phyloP scores from a whole-genome alignment of 345 rosid genomes.

The Garcia nutans region DNA sequence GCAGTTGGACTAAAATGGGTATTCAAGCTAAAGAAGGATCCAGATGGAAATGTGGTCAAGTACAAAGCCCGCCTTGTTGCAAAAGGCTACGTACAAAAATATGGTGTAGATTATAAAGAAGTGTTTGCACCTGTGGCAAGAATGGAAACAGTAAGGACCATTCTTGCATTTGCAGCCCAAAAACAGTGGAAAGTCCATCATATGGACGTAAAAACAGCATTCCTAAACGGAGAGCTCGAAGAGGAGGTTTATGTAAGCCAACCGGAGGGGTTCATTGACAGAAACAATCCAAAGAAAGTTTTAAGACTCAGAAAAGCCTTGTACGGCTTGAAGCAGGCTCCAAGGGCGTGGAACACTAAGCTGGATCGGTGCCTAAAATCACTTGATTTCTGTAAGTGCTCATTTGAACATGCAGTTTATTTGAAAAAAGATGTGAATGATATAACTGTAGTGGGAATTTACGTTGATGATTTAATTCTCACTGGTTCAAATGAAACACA shows the following conservation, averaged over 20 bases:
- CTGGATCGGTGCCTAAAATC: neutral
- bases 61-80: no score
- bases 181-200: neutral
- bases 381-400: neutral
- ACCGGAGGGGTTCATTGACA: neutral
- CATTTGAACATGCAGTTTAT: constrained; percentile 3
- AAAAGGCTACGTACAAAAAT: no score
- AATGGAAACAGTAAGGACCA: neutral
- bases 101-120: no score
- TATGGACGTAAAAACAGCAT: constrained; percentile 10
- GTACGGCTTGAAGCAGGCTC: constrained; percentile 11
- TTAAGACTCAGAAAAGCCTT: neutral
- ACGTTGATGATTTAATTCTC: constrained; percentile 10
- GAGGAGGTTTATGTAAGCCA: neutral
- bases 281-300: neutral
- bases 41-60: neutral
- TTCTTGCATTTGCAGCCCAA: constrained; percentile 4
- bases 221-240: constrained; percentile 3
- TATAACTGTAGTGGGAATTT: neutral
- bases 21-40: constrained; percentile 6
- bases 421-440: neutral
- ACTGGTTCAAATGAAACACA: neutral
- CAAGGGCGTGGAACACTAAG: constrained; percentile 12
- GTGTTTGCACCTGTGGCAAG: neutral
- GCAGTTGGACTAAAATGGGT: constrained; percentile 3